These are phyloP conservation scores for Penicillium sumatraense DNA, from an alignment of 2,329 filamentous ascomycete genomes.

Conservation along the genomic window DNA sequence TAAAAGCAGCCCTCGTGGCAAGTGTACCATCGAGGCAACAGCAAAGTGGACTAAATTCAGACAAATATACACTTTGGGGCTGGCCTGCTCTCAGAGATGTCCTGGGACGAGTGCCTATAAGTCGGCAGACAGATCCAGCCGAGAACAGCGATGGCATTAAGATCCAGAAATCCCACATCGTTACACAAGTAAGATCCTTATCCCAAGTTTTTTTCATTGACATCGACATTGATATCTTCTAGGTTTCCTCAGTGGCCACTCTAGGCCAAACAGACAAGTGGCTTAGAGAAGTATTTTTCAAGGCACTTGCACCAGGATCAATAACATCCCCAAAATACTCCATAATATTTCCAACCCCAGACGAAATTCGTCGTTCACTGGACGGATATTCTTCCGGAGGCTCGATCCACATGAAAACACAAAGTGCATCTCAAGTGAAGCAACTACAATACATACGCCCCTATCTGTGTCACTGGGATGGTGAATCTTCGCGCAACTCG, in stretches of 20 bases:
- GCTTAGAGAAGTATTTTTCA: slow-evolving; percentile 69
- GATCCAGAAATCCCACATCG: slow-evolving; percentile 38
- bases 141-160: slow-evolving; percentile 13
- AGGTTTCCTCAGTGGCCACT: slow-evolving; percentile 83
- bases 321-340: slow-evolving; percentile 58
- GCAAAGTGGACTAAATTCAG: slow-evolving; percentile 46
- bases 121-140: slow-evolving; percentile 25
- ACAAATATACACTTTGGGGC: slow-evolving; percentile 68
- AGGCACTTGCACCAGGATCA: slow-evolving; percentile 37
- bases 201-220: neutral
- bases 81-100: slow-evolving; percentile 71
- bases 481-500: slow-evolving; percentile 49
- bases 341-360: slow-evolving; percentile 78
- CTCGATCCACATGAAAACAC: slow-evolving; percentile 81
- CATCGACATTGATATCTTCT: slow-evolving; percentile 45
- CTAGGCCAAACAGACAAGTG: slow-evolving; percentile 72
- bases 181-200: slow-evolving; percentile 36
- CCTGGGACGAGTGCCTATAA: slow-evolving; percentile 59
- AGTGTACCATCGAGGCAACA: slow-evolving; percentile 74
- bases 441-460: slow-evolving; percentile 75
- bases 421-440: slow-evolving; percentile 70
- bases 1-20: slow-evolving; percentile 75
- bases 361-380: slow-evolving; percentile 75
- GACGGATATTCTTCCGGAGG: slow-evolving; percentile 78
- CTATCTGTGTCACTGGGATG: slow-evolving; percentile 76